Percentiles rank a stretch among this genome's conserved stretches.
phyloP scores from a whole-genome alignment of 1,284 basidiomycete genomes.

The Earliella scabrosa region DNA sequence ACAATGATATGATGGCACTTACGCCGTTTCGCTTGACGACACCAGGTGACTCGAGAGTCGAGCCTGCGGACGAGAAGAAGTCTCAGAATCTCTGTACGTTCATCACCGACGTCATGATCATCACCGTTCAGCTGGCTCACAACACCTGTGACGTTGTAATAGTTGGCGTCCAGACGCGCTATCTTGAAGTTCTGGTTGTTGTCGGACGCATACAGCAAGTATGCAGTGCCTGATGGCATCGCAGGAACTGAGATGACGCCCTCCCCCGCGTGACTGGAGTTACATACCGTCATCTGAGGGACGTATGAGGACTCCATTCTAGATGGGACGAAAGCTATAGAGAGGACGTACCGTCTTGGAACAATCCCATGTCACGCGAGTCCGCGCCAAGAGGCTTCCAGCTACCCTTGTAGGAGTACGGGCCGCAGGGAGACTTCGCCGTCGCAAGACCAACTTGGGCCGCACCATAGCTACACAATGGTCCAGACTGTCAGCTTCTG shows the following conservation, averaged over 20 bases:
- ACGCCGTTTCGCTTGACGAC: constrained; percentile 62
- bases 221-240: constrained; percentile 42
- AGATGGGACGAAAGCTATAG: too few relatives aligned
- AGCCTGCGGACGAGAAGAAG: constrained; percentile 38
- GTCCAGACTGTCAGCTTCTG: neutral
- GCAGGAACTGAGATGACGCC: constrained; percentile 17
- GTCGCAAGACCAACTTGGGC: constrained; percentile 67
- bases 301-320: too few relatives aligned
- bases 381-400: constrained; percentile 63
- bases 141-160: constrained; percentile 57
- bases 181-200: constrained; percentile 76
- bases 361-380: constrained; percentile 63
- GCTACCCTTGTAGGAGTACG: constrained; percentile 58
- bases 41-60: constrained; percentile 65
- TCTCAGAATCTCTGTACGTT: neutral
- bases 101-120: constrained; percentile 16
- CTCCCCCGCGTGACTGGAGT: neutral
- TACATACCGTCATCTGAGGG: constrained; percentile 23
- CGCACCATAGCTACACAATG: constrained; percentile 55
- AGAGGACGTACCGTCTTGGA: constrained; percentile 53
- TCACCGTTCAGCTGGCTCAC: constrained; percentile 51
- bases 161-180: constrained; percentile 55
- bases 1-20: constrained; percentile 16
- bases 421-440: constrained; percentile 61
- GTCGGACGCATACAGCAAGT: constrained; percentile 67